These are phyloP conservation scores for Amanita subjunquillea DNA, from an alignment of 768 basidiomycete species.

Conservation along the genomic window DNA sequence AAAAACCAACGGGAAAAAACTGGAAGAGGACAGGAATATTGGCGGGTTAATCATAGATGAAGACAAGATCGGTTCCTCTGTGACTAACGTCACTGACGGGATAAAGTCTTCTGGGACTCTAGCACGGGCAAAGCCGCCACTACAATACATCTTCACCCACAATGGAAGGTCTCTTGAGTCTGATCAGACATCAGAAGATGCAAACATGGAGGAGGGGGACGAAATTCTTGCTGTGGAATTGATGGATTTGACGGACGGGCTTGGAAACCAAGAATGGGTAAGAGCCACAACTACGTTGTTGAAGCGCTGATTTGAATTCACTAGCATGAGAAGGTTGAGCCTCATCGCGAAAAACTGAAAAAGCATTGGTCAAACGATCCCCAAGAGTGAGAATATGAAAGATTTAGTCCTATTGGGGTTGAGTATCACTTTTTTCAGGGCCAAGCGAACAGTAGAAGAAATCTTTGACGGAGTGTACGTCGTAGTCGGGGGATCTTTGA, in stretches of 20 bases:
- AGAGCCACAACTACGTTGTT: background rate
- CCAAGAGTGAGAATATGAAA: constrained; percentile 43
- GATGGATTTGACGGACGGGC: constrained; percentile 78
- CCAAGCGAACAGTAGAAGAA: constrained; percentile 64
- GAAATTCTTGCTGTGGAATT: constrained; percentile 85
- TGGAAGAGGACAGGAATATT: constrained; percentile 14
- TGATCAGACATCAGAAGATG: constrained; percentile 79
- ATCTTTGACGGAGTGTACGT: constrained; percentile 82
- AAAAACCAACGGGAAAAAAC: constrained; percentile 37
- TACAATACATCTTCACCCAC: constrained; percentile 83
- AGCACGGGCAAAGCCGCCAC: constrained; percentile 28
- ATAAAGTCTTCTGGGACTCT: constrained; percentile 20
- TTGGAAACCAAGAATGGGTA: constrained; percentile 54
- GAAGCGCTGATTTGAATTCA: constrained; percentile 3
- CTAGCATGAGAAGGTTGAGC: constrained; percentile 58
- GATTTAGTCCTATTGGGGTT: background rate
- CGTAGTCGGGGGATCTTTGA: constrained; percentile 2
- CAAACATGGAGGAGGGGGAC: constrained; percentile 81
- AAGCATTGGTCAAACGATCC: constrained; percentile 79
- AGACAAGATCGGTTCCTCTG: constrained; percentile 8
- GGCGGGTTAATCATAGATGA: constrained; percentile 8
- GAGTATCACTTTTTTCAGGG: constrained; percentile 30
- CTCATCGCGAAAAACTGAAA: constrained; percentile 57
- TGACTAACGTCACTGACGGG: constrained; percentile 25
- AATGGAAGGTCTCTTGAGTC: constrained; percentile 71